Evolutionary conservation across 225 moss, liverwort and hornwort genomes (phyloP).

Genomic region (Ulota crispa): DNA sequence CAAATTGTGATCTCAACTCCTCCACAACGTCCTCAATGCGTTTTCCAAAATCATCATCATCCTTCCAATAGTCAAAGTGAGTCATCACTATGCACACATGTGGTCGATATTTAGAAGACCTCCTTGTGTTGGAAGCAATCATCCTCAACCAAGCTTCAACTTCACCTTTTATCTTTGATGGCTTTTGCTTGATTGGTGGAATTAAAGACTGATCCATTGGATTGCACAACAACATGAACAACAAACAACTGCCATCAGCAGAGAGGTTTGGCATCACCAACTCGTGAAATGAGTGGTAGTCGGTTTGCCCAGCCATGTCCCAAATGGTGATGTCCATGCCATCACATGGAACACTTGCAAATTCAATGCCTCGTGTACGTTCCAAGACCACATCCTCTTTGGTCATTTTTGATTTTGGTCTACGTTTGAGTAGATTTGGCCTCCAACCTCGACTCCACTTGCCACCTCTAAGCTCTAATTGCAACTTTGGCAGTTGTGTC

Average conservation of each 20-base stretch:
- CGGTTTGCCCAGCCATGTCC: not conserved
- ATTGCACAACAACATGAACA: not conserved
- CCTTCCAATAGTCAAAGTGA: not conserved
- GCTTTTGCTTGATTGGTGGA: rapidly evolving
- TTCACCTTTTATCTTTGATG: not conserved
- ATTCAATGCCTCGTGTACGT: not conserved
- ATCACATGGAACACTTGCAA: not conserved
- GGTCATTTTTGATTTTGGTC: rapidly evolving
- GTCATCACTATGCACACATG: constrained; percentile 10
- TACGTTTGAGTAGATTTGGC: rapidly evolving
- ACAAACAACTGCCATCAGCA: not conserved
- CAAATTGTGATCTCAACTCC: not conserved
- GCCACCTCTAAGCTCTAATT: not conserved
- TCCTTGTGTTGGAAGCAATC: constrained; percentile 14
- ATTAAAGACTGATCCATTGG: rapidly evolving
- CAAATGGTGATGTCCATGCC: not conserved
- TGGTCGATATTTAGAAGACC: not conserved
- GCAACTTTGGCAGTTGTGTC: not conserved
- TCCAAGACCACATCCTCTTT: rapidly evolving
- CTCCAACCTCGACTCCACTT: no score
- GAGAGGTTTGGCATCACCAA: not conserved
- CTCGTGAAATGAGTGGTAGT: not conserved
- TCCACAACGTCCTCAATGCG: not conserved
- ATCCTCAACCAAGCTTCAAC: not conserved
- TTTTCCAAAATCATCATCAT: rapidly evolving